phyloP scores from a whole-genome alignment of 1,284 basidiomycete genomes.

The Cronartium quercuum region DNA sequence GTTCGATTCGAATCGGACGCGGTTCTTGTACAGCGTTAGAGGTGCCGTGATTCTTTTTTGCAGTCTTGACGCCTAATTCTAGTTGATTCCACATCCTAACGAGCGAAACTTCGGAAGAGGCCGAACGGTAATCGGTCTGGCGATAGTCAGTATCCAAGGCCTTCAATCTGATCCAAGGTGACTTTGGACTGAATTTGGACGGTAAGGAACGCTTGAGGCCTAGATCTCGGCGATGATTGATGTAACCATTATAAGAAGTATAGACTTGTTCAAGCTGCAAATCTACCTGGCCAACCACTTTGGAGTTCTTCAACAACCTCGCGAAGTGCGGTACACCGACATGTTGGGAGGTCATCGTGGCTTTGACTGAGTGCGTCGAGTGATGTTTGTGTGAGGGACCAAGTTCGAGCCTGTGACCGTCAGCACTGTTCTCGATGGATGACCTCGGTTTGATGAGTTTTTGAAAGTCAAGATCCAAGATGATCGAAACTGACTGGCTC shows the following conservation, averaged over 20 bases:
- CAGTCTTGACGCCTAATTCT: constrained; percentile 24
- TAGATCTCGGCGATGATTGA: constrained; percentile 24
- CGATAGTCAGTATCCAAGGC: constrained; percentile 28
- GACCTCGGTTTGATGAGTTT: too few relatives aligned
- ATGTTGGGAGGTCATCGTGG: not conserved
- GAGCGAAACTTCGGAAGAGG: constrained; percentile 14
- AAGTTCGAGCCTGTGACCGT: too few relatives aligned
- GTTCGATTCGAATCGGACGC: constrained; percentile 34
- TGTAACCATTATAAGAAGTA: constrained; percentile 27
- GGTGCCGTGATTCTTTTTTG: constrained; percentile 20
- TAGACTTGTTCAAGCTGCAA: constrained; percentile 34
- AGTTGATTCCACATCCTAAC: constrained; percentile 33
- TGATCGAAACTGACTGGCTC: too few relatives aligned
- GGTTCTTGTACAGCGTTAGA: constrained; percentile 14
- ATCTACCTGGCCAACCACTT: constrained; percentile 29
- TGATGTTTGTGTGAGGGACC: too few relatives aligned
- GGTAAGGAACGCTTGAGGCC: constrained; percentile 34
- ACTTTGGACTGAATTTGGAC: constrained; percentile 3
- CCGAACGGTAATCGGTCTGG: constrained; percentile 31
- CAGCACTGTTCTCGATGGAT: too few relatives aligned
- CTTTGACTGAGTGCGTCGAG: not conserved
- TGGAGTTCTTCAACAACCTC: constrained; percentile 32
- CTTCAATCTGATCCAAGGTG: constrained; percentile 37
- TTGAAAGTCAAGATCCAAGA: too few relatives aligned
- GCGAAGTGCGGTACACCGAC: constrained; percentile 2